Evolutionary conservation across 2,329 filamentous ascomycete genomes (phyloP).

Genomic region (Penicillium capsulatum): DNA sequence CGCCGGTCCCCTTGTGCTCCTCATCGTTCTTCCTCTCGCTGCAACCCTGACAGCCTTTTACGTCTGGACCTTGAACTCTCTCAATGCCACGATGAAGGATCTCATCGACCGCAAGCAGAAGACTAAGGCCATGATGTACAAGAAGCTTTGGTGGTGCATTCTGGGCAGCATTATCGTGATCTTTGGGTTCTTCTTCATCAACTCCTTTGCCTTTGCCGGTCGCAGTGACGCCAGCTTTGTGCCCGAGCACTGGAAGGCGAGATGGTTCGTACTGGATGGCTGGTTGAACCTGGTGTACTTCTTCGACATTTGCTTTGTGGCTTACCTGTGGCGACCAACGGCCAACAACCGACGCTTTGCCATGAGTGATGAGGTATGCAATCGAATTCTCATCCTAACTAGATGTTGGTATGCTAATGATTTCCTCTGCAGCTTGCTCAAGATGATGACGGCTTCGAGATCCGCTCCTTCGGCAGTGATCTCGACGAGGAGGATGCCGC

Average conservation of each 20-base stretch:
- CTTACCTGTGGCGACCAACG: conserved; percentile 94
- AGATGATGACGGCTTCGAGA: conserved; percentile 97
- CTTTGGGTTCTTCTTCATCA: conserved; percentile 98
- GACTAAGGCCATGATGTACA: conserved; percentile 93
- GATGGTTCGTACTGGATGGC: conserved; percentile 96
- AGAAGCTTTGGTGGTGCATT: conserved; percentile 98
- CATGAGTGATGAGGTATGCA: conserved; percentile 85
- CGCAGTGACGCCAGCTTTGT: conserved; percentile 82
- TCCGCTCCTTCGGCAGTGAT: conserved; percentile 79
- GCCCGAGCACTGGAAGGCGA: conserved; percentile 92
- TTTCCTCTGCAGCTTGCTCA: conserved; percentile 65
- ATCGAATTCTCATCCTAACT: conserved; percentile 1
- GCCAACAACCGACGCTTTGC: conserved; percentile 95
- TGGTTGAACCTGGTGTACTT: conserved; percentile 98
- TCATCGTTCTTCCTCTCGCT: conserved; percentile 88
- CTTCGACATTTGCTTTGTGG: conserved; percentile 85
- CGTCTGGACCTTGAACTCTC: conserved; percentile 94
- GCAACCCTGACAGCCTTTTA: conserved; percentile 94
- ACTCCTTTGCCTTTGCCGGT: conserved; percentile 90
- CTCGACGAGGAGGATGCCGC: conserved; percentile 60
- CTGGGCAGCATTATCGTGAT: conserved; percentile 88
- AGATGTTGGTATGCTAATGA: conserved; percentile 27
- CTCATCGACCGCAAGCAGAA: conserved; percentile 91
- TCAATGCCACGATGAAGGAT: conserved; percentile 93
- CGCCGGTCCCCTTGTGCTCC: conserved; percentile 81